Evolutionary conservation across 768 basidiomycete genomes (phyloP).

Genomic region (Tylopilus felleus): DNA sequence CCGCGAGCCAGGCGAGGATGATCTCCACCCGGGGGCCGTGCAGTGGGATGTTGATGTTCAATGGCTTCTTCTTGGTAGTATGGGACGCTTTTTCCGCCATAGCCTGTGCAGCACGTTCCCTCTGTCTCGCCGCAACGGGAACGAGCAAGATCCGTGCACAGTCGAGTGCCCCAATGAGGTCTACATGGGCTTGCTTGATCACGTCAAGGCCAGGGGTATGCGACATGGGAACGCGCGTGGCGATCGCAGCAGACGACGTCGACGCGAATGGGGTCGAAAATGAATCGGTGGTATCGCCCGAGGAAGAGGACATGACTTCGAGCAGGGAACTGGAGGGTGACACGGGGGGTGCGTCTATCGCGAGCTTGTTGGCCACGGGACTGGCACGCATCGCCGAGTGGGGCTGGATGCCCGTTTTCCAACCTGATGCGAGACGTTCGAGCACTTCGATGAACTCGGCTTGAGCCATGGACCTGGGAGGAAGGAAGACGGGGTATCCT

Average conservation of each 20-base stretch:
- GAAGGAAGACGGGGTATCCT: constrained; percentile 85
- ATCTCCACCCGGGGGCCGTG: constrained; percentile 87
- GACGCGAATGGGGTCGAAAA: constrained; percentile 17
- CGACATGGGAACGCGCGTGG: constrained; percentile 15
- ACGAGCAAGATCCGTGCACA: constrained; percentile 69
- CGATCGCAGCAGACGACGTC: constrained; percentile 20
- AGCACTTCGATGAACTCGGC: constrained; percentile 85
- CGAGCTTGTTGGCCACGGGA: constrained; percentile 40
- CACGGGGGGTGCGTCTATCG: constrained; percentile 36
- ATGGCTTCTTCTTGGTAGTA: constrained; percentile 48
- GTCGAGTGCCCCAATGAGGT: constrained; percentile 58
- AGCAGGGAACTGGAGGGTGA: constrained; percentile 23
- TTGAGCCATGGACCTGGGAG: constrained; percentile 85
- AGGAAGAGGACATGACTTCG: constrained; percentile 25
- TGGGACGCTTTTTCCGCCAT: constrained; percentile 45
- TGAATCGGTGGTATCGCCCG: constrained; percentile 21
- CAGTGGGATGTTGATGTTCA: constrained; percentile 75
- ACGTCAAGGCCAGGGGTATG: constrained; percentile 25
- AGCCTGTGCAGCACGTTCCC: constrained; percentile 52
- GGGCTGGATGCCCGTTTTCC: constrained; percentile 62
- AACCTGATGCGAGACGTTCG: constrained; percentile 75
- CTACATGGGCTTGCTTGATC: constrained; percentile 25
- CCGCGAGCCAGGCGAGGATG: constrained; percentile 80
- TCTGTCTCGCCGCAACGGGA: constrained; percentile 63
- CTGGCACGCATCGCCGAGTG: constrained; percentile 42